Percentiles rank a stretch among this genome's conserved stretches.
phyloP scores from a whole-genome alignment of 768 basidiomycete genomes.

The Filobasidium wieringae region DNA sequence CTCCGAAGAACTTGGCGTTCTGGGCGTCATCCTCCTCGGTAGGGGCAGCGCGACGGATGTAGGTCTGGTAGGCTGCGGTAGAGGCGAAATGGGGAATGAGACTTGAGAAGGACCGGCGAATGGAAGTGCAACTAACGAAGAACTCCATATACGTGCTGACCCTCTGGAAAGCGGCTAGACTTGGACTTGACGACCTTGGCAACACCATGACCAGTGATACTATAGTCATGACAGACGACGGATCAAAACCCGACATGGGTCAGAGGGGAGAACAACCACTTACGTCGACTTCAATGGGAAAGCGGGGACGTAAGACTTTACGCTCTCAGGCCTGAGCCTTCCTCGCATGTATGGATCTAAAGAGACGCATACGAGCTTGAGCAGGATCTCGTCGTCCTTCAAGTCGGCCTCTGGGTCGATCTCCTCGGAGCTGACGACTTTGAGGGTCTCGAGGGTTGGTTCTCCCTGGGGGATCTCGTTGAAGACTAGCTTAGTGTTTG shows the following conservation, averaged over 20 bases:
- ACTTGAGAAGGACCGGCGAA: neutral
- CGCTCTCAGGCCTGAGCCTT: constrained; percentile 38
- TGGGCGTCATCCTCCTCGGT: constrained; percentile 26
- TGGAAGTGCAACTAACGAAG: constrained; percentile 8
- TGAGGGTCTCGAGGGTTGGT: constrained; percentile 42
- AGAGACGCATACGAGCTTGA: constrained; percentile 47
- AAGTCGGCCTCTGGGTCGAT: constrained; percentile 47
- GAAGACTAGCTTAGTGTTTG: constrained; percentile 21
- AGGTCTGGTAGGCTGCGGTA: constrained; percentile 7
- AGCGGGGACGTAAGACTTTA: constrained; percentile 22
- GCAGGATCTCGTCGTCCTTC: constrained; percentile 44
- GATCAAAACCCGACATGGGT: neutral
- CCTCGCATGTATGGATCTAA: constrained; percentile 45
- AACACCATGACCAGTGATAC: constrained; percentile 22
- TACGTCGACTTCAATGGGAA: constrained; percentile 33
- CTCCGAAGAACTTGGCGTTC: constrained; percentile 36
- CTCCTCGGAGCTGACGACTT: constrained; percentile 42
- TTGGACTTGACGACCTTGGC: constrained; percentile 46
- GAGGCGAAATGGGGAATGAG: neutral
- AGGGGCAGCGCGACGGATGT: neutral
- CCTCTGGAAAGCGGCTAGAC: constrained; percentile 32
- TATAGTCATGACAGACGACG: neutral
- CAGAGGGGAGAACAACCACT: neutral
- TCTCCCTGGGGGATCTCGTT: constrained; percentile 17
- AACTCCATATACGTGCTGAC: constrained; percentile 43